These are phyloP conservation scores for Ehretia macrophylla DNA, from an alignment of 257 asterid species.

Conservation along the genomic window DNA sequence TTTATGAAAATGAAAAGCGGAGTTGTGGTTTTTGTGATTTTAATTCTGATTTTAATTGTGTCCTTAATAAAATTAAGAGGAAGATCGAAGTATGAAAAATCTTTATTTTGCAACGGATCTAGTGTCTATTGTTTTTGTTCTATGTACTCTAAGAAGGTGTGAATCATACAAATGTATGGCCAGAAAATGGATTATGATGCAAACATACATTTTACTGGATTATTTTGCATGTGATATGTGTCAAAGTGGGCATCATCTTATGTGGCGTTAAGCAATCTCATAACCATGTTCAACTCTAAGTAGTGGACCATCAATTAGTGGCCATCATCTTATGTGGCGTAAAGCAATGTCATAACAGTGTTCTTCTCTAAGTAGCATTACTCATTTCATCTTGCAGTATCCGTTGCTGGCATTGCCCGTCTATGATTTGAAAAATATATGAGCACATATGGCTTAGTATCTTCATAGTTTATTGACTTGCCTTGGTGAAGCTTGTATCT, in stretches of 20 bases:
- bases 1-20: too few relatives aligned
- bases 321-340: too few relatives aligned
- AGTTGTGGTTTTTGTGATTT: too few relatives aligned
- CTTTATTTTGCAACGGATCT: constrained; percentile 4
- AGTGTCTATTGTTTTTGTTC: too few relatives aligned
- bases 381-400: too few relatives aligned
- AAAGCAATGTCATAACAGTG: too few relatives aligned
- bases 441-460: neutral
- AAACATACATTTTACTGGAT: too few relatives aligned
- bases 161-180: neutral
- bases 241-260: neutral
- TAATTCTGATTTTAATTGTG: too few relatives aligned
- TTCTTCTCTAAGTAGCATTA: too few relatives aligned
- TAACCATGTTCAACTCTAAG: too few relatives aligned
- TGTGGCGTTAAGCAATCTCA: too few relatives aligned
- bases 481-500: constrained; percentile 1
- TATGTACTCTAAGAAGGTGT: neutral
- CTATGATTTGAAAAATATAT: neutral
- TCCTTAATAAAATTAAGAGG: constrained; percentile 72
- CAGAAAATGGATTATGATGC: neutral
- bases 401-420: neutral
- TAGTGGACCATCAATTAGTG: too few relatives aligned
- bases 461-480: neutral
- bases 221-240: neutral
- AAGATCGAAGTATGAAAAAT: constrained; percentile 60